A percentile compares a stretch with the other conserved stretches of the same genome.
Conservation (phyloP, 768 basidiomycete species). For the Agaricus blazei region DNA sequence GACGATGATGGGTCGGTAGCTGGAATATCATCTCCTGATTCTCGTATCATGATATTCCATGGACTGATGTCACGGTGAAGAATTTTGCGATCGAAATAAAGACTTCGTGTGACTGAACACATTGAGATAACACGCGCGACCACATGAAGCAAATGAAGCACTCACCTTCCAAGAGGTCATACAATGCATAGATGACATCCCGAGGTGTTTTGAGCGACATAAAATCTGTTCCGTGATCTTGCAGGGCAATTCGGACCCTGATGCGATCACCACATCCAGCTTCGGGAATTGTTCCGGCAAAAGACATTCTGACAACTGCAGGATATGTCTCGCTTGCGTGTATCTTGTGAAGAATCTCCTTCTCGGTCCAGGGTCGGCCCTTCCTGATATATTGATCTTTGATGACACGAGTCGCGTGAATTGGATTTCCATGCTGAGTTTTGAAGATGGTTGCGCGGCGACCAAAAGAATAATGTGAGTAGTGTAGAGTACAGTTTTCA, state of each 20-base stretch:
- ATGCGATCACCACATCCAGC: background rate
- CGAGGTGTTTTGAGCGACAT: background rate
- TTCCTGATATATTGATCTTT: background rate
- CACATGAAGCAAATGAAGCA: background rate
- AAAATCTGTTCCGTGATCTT: background rate
- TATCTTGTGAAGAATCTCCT: background rate
- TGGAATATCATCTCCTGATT: background rate
- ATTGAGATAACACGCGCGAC: background rate
- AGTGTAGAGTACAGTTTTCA: background rate
- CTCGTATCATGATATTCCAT: slow-evolving; percentile 1
- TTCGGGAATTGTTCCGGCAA: background rate
- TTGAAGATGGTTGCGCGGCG: background rate
- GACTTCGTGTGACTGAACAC: slow-evolving; percentile 3
- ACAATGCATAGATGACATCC: background rate
- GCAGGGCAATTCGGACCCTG: background rate
- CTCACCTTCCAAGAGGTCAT: slow-evolving; percentile 13
- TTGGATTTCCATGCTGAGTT: background rate
- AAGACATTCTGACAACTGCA: background rate
- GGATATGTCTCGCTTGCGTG: background rate
- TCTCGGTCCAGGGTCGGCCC: background rate
- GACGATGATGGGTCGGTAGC: background rate
- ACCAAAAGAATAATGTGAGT: background rate
- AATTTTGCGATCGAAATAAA: slow-evolving; percentile 4
- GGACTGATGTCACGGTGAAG: slow-evolving; percentile 9
- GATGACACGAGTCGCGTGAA: background rate